phyloP scores from a whole-genome alignment of 352 stramenopile species.

The Pythium phragmitis region DNA sequence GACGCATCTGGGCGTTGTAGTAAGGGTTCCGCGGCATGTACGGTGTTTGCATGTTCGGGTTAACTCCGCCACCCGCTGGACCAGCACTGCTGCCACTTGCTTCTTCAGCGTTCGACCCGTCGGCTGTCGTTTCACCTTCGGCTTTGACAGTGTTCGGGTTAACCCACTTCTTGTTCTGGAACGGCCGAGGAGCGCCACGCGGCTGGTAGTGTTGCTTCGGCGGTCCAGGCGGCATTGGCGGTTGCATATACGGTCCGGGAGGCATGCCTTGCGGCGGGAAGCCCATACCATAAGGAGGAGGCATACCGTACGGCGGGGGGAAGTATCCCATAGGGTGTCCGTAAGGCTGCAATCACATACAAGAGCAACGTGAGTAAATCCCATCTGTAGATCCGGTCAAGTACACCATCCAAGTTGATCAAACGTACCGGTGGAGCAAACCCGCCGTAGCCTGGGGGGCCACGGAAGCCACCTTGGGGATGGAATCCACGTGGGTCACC shows the following conservation, averaged over 20 bases:
- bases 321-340: constrained; percentile 71
- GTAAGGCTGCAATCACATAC: constrained; percentile 41
- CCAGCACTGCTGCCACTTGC: background rate
- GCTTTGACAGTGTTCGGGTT: constrained; percentile 74
- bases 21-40: constrained; percentile 68
- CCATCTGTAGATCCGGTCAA: background rate
- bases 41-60: constrained; percentile 29
- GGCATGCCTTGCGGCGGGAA: constrained; percentile 62
- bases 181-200: constrained; percentile 52
- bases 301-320: constrained; percentile 67
- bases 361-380: constrained; percentile 15
- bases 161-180: constrained; percentile 84
- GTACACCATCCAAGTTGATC: background rate
- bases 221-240: constrained; percentile 26
- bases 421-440: constrained; percentile 52
- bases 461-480: constrained; percentile 50
- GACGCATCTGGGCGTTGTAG: constrained; percentile 69
- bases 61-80: constrained; percentile 2
- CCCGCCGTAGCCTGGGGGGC: constrained; percentile 61
- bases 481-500: constrained; percentile 25
- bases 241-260: constrained; percentile 26
- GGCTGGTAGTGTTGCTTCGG: constrained; percentile 26
- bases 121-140: constrained; percentile 34
- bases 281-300: constrained; percentile 72
- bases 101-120: constrained; percentile 19